phyloP scores from a whole-genome alignment of 148 eudicot genomes.

The Cornus controversa region DNA sequence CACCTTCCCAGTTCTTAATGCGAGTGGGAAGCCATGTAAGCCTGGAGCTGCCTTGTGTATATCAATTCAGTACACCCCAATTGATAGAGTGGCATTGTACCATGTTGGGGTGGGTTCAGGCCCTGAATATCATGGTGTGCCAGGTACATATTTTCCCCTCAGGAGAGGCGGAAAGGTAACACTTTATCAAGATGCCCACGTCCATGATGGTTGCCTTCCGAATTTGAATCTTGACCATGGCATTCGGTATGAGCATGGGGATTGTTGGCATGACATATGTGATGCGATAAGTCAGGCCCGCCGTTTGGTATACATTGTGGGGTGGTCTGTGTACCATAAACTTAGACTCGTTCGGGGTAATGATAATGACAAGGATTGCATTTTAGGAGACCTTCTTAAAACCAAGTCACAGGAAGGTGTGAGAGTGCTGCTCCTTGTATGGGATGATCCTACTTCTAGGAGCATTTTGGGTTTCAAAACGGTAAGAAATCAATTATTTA shows the following conservation, averaged over 20 bases:
- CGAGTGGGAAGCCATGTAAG: conserved; percentile 46
- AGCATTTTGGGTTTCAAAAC: conserved; percentile 50
- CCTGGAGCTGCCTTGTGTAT: conserved; percentile 54
- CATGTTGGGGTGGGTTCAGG: conserved; percentile 62
- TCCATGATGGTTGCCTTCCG: conserved; percentile 60
- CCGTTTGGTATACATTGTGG: conserved; percentile 71
- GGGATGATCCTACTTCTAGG: conserved; percentile 93
- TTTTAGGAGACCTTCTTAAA: conserved; percentile 72
- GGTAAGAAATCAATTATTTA: conserved; percentile 33
- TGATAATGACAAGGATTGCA: conserved; percentile 27
- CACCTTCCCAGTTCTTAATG: conserved; percentile 53
- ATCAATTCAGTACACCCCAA: conserved; percentile 64
- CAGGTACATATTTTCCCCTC: conserved; percentile 81
- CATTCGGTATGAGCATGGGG: conserved; percentile 52
- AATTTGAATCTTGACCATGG: conserved; percentile 53
- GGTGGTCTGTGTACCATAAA: conserved; percentile 82
- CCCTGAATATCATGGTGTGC: conserved; percentile 62
- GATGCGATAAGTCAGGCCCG: conserved; percentile 74
- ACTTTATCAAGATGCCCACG: conserved; percentile 95
- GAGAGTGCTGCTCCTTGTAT: conserved; percentile 75
- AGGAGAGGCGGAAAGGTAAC: conserved; percentile 69
- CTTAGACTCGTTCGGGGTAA: conserved; percentile 63
- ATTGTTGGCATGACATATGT: conserved; percentile 83
- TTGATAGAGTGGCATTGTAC: conserved; percentile 45
- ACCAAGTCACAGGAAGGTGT: conserved; percentile 86